Percentiles rank a stretch among this genome's conserved stretches.
These are phyloP conservation scores for Lanzia echinophila DNA, from an alignment of 2,329 filamentous ascomycete genomes.

Conservation along the genomic window DNA sequence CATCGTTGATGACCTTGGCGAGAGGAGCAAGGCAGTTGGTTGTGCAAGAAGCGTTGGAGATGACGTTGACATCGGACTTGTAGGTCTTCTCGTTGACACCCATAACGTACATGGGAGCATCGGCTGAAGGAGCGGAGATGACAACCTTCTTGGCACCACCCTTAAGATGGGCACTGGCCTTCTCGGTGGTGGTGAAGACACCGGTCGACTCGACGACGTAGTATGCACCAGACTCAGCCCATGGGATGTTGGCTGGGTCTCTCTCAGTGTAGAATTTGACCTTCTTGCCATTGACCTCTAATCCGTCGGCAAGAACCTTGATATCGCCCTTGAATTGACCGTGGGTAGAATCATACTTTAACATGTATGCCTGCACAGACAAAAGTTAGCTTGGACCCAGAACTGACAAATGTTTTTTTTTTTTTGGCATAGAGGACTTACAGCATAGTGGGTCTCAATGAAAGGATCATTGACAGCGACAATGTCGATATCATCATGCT, in stretches of 20 bases:
- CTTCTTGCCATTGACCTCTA: conserved; percentile 89
- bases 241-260: conserved; percentile 85
- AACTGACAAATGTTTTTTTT: background rate
- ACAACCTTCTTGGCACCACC: conserved; percentile 97
- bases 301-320: conserved; percentile 58
- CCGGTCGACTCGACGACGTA: conserved; percentile 98
- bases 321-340: conserved; percentile 93
- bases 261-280: conserved; percentile 92
- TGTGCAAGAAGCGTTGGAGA: conserved; percentile 99
- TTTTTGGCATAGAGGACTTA: conserved; percentile 47
- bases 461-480: conserved; percentile 99
- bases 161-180: conserved; percentile 89
- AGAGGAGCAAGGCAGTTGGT: conserved; percentile 99
- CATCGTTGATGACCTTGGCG: conserved; percentile 98
- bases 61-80: conserved; percentile 82
- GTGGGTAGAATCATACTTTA: conserved; percentile 98
- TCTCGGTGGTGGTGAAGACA: conserved; percentile 98
- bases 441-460: conserved; percentile 96
- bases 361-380: conserved; percentile 79
- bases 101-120: conserved; percentile 99
- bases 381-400: conserved; percentile 12
- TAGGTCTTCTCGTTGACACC: conserved; percentile 96
- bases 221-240: conserved; percentile 77
- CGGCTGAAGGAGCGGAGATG: conserved; percentile 85
- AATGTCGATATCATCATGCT: conserved; percentile 83